Evolutionary conservation across 345 rosid genomes (phyloP), one percentile per base, ranked within the genome.

Genomic region (Eucalyptus cloeziana): DNA sequence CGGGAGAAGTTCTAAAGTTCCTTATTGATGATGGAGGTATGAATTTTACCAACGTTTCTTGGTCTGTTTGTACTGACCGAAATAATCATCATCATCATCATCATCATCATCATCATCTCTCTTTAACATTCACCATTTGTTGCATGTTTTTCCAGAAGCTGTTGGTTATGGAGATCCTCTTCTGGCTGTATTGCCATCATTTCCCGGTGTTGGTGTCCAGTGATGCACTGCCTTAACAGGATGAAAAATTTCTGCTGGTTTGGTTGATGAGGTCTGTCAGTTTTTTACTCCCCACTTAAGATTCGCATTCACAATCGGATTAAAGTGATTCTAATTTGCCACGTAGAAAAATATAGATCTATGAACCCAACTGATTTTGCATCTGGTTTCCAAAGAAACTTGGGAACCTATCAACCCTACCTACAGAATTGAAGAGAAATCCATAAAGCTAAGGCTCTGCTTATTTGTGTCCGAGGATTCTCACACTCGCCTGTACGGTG

Each of bases 101-200:
- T 49, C 4, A 11, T 49, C 13, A 49, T 49, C 13, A 49, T 49
- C 13, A 49, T 58, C 52, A 25, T 85, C 69, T 76, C 30, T 37
- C 47, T 76, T 76, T 44, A 40, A 76, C 47, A 40, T 40, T 76
- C 30, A 11, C 85, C 47, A 40, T 76, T 21, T 76, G 5, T 76
- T 40, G 85, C 45, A 76, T 76, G 85, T 30, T 76, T 50, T 30
- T 87, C 56, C 97, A 97, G 99, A 96, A 49, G 93, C 96, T 12
- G 94, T 97, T 88, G 99, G 99, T 37, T 97, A 93, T 60, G 99
- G 98, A 87, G 98, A 96, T 90, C 97, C 99, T 71, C 93, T 97
- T 16, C 91, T 97, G 5, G 99, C 99, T 9, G 94, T 97, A 87
- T 90, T 97, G 92, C 97, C 99, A 86, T 96, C 97, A 25, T 97